A percentile compares a stretch with the other conserved stretches of the same genome.
phyloP scores from a whole-genome alignment of 176 grass and related monocot species.

The Hyparrhenia diplandra region DNA sequence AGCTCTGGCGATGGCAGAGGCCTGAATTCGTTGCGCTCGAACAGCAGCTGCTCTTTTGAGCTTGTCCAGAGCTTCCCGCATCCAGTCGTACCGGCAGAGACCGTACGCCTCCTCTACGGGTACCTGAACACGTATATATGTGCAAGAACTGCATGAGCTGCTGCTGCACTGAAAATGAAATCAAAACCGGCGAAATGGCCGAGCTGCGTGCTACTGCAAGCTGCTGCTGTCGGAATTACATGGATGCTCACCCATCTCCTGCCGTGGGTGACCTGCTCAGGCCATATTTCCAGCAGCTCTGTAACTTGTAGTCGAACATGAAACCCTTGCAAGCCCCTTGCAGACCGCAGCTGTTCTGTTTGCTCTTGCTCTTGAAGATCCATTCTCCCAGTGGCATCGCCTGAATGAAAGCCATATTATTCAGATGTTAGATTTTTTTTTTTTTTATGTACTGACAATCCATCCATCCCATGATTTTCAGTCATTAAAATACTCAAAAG shows the following conservation, averaged over 20 bases:
- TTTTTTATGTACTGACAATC: background rate
- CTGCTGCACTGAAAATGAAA: background rate
- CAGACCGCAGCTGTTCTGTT: constrained; percentile 41
- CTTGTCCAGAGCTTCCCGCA: constrained; percentile 49
- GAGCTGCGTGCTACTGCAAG: background rate
- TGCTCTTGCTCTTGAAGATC: constrained; percentile 84
- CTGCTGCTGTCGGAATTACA: background rate
- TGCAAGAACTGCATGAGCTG: constrained; percentile 1
- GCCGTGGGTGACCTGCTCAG: constrained; percentile 54
- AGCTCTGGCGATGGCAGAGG: background rate
- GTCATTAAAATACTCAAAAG: background rate
- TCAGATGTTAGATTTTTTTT: constrained; percentile 10
- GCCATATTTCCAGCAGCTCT: constrained; percentile 65
- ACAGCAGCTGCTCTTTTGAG: constrained; percentile 46
- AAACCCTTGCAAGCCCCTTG: constrained; percentile 65
- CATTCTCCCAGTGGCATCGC: constrained; percentile 47
- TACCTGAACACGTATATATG: constrained; percentile 42
- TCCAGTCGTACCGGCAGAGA: constrained; percentile 73
- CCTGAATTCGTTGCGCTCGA: background rate
- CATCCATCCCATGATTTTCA: background rate
- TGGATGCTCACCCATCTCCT: constrained; percentile 63
- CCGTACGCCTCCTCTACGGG: constrained; percentile 34
- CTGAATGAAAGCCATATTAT: constrained; percentile 35
- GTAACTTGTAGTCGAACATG: constrained; percentile 67
- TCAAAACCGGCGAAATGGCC: background rate